Conservation (phyloP, 495 filamentous ascomycete genomes). For the Penicillium angulare region DNA sequence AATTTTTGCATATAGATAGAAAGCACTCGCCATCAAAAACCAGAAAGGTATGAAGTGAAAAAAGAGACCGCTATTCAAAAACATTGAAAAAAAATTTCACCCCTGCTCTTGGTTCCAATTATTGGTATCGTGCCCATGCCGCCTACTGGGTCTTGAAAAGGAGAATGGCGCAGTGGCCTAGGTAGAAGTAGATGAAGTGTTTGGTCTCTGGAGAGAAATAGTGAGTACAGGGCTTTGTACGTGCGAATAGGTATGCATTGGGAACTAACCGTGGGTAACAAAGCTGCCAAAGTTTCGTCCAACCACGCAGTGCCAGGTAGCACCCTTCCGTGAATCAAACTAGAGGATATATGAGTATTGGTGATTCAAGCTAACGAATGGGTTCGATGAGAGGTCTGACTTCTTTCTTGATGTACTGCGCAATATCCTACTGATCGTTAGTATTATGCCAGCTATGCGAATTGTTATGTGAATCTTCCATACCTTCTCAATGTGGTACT, state of each 20-base stretch:
- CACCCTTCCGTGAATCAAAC: conserved; percentile 89
- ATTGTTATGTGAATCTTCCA: conserved; percentile 1
- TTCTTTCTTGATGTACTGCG: conserved; percentile 95
- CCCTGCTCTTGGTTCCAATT: background rate
- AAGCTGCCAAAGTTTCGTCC: conserved; percentile 99
- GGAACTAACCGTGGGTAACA: conserved; percentile 83
- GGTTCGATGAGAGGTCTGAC: no score
- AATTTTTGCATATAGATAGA: conserved; percentile 5
- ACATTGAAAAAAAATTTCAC: background rate
- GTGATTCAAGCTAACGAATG: conserved; percentile 22
- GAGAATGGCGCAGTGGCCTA: conserved; percentile 96
- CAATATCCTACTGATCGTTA: conserved; percentile 97
- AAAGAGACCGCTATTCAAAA: conserved; percentile 15
- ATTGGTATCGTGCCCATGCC: background rate
- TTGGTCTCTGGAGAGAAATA: conserved; percentile 71
- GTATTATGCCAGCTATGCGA: background rate
- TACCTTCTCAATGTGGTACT: conserved; percentile 93
- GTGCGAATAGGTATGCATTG: background rate
- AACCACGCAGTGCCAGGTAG: conserved; percentile 98
- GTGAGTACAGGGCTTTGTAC: conserved; percentile 11
- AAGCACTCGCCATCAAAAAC: conserved; percentile 1
- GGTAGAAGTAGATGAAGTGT: conserved; percentile 99
- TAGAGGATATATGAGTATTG: conserved; percentile 30
- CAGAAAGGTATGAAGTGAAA: conserved; percentile 1
- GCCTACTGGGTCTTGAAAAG: conserved; percentile 97